These are phyloP conservation scores for Collybiopsis luxurians DNA, from an alignment of 768 basidiomycete species.

Conservation along the genomic window DNA sequence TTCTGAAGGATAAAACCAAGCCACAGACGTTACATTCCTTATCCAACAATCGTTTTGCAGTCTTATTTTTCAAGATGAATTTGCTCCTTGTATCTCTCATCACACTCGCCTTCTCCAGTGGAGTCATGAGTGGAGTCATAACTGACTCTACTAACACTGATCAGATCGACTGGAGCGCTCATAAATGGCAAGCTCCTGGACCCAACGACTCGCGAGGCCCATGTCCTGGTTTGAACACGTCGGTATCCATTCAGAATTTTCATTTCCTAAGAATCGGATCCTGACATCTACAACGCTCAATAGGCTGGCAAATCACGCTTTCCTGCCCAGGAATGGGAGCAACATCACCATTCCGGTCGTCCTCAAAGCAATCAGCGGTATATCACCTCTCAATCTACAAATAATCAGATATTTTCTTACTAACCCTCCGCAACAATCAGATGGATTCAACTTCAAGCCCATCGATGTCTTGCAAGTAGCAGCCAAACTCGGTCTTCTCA, in stretches of 20 bases:
- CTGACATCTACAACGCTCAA: no score
- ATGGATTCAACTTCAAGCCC: neutral
- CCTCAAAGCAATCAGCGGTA: neutral
- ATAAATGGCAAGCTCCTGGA: neutral
- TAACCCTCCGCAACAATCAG: neutral
- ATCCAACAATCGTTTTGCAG: neutral
- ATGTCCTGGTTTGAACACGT: slow-evolving; percentile 9
- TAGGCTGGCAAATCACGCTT: slow-evolving; percentile 8
- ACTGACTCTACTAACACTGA: neutral
- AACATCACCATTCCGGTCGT: slow-evolving; percentile 4
- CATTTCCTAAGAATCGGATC: neutral
- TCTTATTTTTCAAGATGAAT: neutral
- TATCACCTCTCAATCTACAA: neutral
- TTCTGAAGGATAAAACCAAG: no score
- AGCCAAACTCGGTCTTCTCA: neutral
- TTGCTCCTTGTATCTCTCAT: neutral
- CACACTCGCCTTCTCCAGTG: neutral
- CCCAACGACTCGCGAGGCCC: slow-evolving; percentile 1
- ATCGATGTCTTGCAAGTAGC: neutral
- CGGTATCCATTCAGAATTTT: neutral
- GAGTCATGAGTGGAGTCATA: neutral
- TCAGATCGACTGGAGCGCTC: slow-evolving; percentile 1
- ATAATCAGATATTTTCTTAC: no score
- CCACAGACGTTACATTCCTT: neutral
- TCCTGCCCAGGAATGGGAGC: slow-evolving; percentile 7